Evolutionary conservation across 2,329 filamentous ascomycete species (phyloP), one percentile per base, ranked within the genome.

Genomic region (Cercospora canescens): DNA sequence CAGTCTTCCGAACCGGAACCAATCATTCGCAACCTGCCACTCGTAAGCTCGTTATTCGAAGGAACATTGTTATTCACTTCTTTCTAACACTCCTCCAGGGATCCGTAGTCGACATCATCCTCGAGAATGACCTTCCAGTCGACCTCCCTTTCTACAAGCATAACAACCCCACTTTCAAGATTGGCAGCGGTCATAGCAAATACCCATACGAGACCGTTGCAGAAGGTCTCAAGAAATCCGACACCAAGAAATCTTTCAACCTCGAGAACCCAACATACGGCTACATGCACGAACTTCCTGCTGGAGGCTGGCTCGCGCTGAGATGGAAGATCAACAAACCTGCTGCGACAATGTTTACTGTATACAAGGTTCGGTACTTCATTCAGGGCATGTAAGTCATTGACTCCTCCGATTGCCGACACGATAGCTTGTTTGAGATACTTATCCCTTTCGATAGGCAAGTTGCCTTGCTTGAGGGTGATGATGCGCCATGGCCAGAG

Each of bases 301-400:
- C 70, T 12, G 52, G 60, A 34, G 70, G 70, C 18, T 70, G 68
- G 68, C 18, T 70, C 45, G 67, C 64, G 12, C 11, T 70, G 45
- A 39, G 70, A 18, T 71, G 70, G 70, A 63, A 64, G 54, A 66
- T 70, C 4, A 62, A 60, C 32, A 62, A 66, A 57, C 60, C 68
- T 18, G 67, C 70, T 11, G 67, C 64, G 56, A 71, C 67, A 7
- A 70, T 71, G 68, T 67, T 71, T 35, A 65, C 70, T 39, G 67
- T 60, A 3, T 69, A 67, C 30, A 52, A 59, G 1, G 70, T 69
- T 32, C 66, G 58, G 45, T 66, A 71, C 50, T 69, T 68, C 18
- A 67, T 71, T 3, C 63, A 69, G 39, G 70, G 68, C 12, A 70
- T 70, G 69, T 67, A 67, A 63, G 65, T 70, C 16, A 2, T 28